Percentiles rank a stretch among this genome's conserved stretches.
These are phyloP conservation scores for Malassezia arunalokei DNA, from an alignment of 1,284 basidiomycete species.

Conservation along the genomic window DNA sequence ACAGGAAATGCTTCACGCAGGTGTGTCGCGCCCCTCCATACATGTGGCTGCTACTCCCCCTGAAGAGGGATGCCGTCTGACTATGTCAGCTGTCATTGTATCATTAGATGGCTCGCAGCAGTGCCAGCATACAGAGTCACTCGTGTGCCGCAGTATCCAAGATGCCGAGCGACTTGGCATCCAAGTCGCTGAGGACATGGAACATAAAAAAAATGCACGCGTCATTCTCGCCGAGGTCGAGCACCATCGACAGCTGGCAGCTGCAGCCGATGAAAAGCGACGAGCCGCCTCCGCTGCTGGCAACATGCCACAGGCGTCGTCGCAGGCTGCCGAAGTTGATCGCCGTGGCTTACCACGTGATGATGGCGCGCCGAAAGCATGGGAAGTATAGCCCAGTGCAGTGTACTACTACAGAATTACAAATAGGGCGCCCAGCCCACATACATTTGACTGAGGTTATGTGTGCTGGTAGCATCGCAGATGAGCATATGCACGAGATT, in stretches of 20 bases:
- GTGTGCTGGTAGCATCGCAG: constrained; percentile 34
- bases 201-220: constrained; percentile 28
- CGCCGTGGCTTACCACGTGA: constrained; percentile 31
- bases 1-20: not conserved
- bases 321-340: constrained; percentile 25
- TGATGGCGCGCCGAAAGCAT: constrained; percentile 41
- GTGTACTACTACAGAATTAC: not conserved
- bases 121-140: constrained; percentile 21
- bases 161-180: constrained; percentile 33
- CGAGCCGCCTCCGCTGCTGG: constrained; percentile 14
- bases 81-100: constrained; percentile 40
- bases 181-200: constrained; percentile 32
- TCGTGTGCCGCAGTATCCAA: constrained; percentile 20
- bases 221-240: constrained; percentile 44
- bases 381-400: constrained; percentile 30
- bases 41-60: constrained; percentile 13
- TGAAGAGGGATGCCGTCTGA: constrained; percentile 19
- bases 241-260: constrained; percentile 37
- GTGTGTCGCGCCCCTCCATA: not conserved
- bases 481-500: constrained; percentile 43
- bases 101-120: constrained; percentile 38
- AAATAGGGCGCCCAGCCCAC: constrained; percentile 27
- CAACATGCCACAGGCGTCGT: constrained; percentile 8
- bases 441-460: constrained; percentile 40
- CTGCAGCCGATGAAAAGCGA: constrained; percentile 31